Evolutionary conservation across 805 yeast genomes (phyloP), one percentile per base, ranked within the genome.

Genomic region (Saturnispora mendoncae): DNA sequence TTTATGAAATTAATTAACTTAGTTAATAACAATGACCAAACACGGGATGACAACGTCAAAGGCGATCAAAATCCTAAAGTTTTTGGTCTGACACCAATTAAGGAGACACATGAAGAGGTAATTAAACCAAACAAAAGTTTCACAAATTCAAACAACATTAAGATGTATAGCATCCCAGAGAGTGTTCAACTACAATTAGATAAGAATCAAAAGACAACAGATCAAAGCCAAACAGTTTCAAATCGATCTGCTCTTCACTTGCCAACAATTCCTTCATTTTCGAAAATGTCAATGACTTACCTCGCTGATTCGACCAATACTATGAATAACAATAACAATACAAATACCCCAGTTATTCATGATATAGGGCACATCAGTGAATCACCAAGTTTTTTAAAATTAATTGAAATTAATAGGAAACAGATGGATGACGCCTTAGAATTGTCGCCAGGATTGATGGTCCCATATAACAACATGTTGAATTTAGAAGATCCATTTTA

Each of bases 401-500:
- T 28, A 17, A 41, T 32, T 18, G 38, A 39, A 28, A 9, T 27
- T 13, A 37, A 19, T 17, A 32, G 29, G 13, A 26, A 14, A 18
- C 21, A 24, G 14, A 20, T 25, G 17, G 36, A 39, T 10, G 38
- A 39, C 9, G 21, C 30, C 12, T 20, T 34, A n/a, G 24, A 20
- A 4, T 30, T 38, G n/a, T 38, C 35, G 6, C 41, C 41, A 2
- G 33, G 34, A 3, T 9, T 38, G 7, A 18, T 31, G 15, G 25
- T 15, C n/a, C 33, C 41, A 2, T 38, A 38, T 18, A 38, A 23
- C n/a, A 38, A 38, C 21, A 29, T 38, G 32, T 63, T 68, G 48
- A 57, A 57, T 42, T 51, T 69, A 29, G 61, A 58, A 36, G 78
- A 72, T 52, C 78, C 78, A 6, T 72, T 72, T 46, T 71, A 72